Evolutionary conservation across 1,284 basidiomycete genomes (phyloP), one percentile per base, ranked within the genome.

Genomic region (Heterobasidion parviporum): DNA sequence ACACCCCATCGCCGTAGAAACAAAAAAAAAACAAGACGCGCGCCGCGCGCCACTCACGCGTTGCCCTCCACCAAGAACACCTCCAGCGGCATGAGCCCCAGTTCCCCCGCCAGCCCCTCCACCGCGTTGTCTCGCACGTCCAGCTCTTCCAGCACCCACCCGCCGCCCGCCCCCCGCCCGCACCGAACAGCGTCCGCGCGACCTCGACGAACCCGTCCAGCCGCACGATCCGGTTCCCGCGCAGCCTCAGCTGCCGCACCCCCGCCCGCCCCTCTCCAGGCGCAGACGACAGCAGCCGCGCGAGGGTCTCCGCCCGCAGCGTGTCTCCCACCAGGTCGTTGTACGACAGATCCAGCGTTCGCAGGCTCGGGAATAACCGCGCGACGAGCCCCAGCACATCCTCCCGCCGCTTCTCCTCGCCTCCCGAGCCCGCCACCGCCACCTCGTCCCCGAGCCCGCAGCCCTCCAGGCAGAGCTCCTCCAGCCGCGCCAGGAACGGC

Each of bases 61-160:
- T 92, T 92, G n/a, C 89, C 89, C 64, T 92, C 89, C 38, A 92
- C 89, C 61, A 89, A 69, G 56, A 92, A 82, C 10, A 89, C 82
- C 54, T 91, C 88, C 61, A 92, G 67, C 20, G 89, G 84, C 50
- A 92, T 64, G 59, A 89, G 64, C 12, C 89, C 89, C 54, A 91
- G 66, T 64, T 85, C 82, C 5, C 85, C 70, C 0, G 81, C 82
- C 38, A 92, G 67, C 68, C 78, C 82, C 8, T 75, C 74, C 54
- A 92, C 80, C 63, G 87, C 85, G 60, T 92, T 92, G 63, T 92
- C 87, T 58, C 89, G 70, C 62, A 91, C 60, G 68, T 92, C 89
- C 45, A 92, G 68, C 65, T 92, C 89, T 63, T 91, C 87, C 50
- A 91, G 72, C 62, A 80, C 82, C 87, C 87, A 91, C 56, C 74